A percentile compares a stretch with the other conserved stretches of the same genome.
Evolutionary conservation across 176 grass and related monocot species (phyloP).

Genomic region (Phragmites australis): DNA sequence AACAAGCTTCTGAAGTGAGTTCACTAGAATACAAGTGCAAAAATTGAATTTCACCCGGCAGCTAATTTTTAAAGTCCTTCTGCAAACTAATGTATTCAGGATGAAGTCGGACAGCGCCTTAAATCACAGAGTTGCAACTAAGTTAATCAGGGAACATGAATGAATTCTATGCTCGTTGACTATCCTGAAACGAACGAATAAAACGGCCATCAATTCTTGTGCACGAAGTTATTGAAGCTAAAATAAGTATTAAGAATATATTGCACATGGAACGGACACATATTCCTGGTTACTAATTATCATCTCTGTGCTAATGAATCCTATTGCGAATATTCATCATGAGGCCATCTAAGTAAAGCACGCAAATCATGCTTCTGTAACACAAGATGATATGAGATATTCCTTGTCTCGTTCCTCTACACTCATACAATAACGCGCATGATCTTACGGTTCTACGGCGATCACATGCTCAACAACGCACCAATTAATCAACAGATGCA

Average conservation of each 20-base stretch:
- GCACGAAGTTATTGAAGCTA: not conserved
- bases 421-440: not conserved
- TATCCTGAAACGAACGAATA: constrained; percentile 38
- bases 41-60: constrained; percentile 15
- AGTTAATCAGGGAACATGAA: constrained; percentile 38
- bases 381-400: not conserved
- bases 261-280: not conserved
- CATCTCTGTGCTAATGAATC: not conserved
- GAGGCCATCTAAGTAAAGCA: not conserved
- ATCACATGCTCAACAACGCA: not conserved
- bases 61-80: constrained; percentile 32
- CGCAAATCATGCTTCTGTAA: not conserved
- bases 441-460: not conserved
- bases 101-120: constrained; percentile 18
- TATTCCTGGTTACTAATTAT: constrained; percentile 19
- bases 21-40: constrained; percentile 29
- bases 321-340: not conserved
- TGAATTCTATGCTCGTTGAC: not conserved
- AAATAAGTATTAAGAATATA: constrained; percentile 3
- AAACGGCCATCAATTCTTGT: constrained; percentile 22
- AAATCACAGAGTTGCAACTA: constrained; percentile 35
- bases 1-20: constrained; percentile 32
- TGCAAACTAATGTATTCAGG: constrained; percentile 23
- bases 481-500: no score
- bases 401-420: not conserved